Conservation (phyloP, 2,329 filamentous ascomycete species). For the Xylaria sp. region DNA sequence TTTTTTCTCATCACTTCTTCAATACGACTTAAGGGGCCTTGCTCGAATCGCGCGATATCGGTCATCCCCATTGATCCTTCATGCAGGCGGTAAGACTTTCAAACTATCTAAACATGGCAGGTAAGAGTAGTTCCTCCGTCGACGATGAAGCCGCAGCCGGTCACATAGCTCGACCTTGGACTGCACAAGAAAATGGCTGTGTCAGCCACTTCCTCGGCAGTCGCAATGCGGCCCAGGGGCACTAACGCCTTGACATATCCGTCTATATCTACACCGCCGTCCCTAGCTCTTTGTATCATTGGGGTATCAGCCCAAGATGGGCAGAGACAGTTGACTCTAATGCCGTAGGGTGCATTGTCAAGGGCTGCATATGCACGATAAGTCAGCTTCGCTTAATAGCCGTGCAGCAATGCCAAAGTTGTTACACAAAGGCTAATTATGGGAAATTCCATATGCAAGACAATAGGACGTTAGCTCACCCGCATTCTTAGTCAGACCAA, state of each 20-base stretch:
- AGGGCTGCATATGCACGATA: too few relatives aligned
- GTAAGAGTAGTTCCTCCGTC: conserved; percentile 37
- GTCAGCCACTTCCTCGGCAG: conserved; percentile 49
- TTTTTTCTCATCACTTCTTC: background rate
- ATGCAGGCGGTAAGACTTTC: background rate
- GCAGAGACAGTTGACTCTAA: conserved; percentile 51
- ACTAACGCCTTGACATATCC: conserved; percentile 35
- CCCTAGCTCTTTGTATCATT: conserved; percentile 43
- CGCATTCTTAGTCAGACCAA: conserved; percentile 22
- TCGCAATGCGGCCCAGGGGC: conserved; percentile 45
- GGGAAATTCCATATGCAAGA: background rate
- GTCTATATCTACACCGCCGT: conserved; percentile 32
- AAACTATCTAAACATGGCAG: background rate
- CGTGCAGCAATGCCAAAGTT: background rate
- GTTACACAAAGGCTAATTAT: background rate
- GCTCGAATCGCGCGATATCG: background rate
- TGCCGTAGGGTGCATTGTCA: conserved; percentile 40
- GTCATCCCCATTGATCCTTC: background rate
- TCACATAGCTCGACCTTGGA: conserved; percentile 48
- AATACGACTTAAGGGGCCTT: background rate
- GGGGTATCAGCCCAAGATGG: conserved; percentile 50
- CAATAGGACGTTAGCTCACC: conserved; percentile 6
- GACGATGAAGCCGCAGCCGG: conserved; percentile 42
- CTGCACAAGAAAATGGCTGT: conserved; percentile 47
- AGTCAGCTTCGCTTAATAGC: background rate